Evolutionary conservation across 2,329 filamentous ascomycete species (phyloP), one percentile per base, ranked within the genome.

Genomic region (Simplicillium aogashimaense): DNA sequence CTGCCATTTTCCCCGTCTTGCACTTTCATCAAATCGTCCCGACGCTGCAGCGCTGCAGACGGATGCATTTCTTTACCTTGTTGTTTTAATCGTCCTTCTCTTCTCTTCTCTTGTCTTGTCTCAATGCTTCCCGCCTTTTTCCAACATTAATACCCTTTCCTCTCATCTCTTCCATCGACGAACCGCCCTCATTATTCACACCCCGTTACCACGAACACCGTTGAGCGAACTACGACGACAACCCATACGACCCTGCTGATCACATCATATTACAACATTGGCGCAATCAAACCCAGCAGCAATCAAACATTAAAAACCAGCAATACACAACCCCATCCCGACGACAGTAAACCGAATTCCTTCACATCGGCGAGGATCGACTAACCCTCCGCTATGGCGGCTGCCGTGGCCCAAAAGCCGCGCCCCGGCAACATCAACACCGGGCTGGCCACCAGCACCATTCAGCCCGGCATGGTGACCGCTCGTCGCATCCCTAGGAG

Each of bases 341-440:
- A 33, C 15, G 31, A 25, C 20, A 9, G 9, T 25, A 25, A 25
- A n/a, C n/a, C n/a, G n/a, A 5, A 25, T 9, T 9, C 20, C 20
- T 6, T 25, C 9, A 25, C 20, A 9, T 6, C 20, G 33, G 33
- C 33, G 12, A 18, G 33, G 14, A 15, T 17, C 33, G 33, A 35
- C 33, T 16, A 35, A 18, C 9, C 20, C 20, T 20, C 37, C 33
- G 25, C 84, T 53, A 85, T 88, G 78, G 66, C 89, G 54, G 84
- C 84, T 49, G 78, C 83, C 45, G 87, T 88, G 59, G 69, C 81
- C 51, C 72, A 81, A 34, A 86, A 82, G 56, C 71, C 81, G 49
- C 63, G 66, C 35, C 57, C 70, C n/a, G 64, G 57, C 47, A 60
- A 74, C 20, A 60, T 63, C 36, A 65, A 71, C 41, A 57, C 70